Percentiles rank a stretch among this genome's conserved stretches.
phyloP scores from a whole-genome alignment of 2,329 filamentous ascomycete species.

The Chaetomiaceae sp. region DNA sequence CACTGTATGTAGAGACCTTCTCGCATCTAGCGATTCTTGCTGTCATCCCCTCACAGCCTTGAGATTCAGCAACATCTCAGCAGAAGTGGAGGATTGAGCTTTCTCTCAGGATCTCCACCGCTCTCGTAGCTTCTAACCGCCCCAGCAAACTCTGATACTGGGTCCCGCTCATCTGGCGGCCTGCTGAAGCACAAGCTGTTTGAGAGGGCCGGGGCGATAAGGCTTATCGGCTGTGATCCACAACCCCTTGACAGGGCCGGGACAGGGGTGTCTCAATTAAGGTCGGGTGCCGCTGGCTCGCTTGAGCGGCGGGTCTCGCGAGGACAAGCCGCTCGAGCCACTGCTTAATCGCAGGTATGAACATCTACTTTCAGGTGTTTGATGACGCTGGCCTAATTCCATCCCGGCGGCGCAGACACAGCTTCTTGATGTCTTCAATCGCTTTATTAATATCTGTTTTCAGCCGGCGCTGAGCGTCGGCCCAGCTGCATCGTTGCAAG shows the following conservation, averaged over 20 bases:
- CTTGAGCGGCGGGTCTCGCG: not conserved
- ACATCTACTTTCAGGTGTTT: not conserved
- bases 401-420: not conserved
- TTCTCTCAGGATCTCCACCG: conserved; percentile 18
- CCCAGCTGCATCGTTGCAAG: too few species aligned
- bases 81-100: too few species aligned
- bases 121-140: not conserved
- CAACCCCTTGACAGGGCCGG: not conserved
- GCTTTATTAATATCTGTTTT: not conserved
- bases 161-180: conserved; percentile 22
- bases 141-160: conserved; percentile 25
- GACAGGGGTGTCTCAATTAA: not conserved
- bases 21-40: too few species aligned
- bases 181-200: conserved; percentile 31
- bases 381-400: not conserved
- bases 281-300: not conserved
- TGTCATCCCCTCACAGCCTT: too few species aligned
- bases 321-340: not conserved
- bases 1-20: too few species aligned
- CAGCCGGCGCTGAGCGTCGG: not conserved
- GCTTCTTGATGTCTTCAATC: not conserved
- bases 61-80: not conserved
- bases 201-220: conserved; percentile 24
- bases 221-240: conserved; percentile 4
- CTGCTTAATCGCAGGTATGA: not conserved